These are phyloP conservation scores for Pinguiococcus pyrenoidosus DNA, from an alignment of 108 stramenopile genomes.

Conservation along the genomic window DNA sequence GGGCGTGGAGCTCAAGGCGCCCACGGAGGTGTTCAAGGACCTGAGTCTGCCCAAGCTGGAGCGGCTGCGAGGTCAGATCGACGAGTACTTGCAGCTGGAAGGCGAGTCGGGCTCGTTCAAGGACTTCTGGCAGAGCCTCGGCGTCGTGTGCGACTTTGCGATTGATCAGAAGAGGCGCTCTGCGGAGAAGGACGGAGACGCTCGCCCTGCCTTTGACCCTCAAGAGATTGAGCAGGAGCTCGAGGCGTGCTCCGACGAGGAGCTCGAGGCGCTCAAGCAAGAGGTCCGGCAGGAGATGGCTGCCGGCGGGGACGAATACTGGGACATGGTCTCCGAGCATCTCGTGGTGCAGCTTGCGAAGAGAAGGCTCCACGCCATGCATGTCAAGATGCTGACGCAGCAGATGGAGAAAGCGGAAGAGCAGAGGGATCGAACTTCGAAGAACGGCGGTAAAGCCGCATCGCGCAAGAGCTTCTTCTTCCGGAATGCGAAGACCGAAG, in stretches of 20 bases:
- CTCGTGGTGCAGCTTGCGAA: conserved; percentile 66
- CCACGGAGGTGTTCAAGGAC: conserved; percentile 36
- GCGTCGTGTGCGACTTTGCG: conserved; percentile 25
- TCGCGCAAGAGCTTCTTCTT: conserved; percentile 6
- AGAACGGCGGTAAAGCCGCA: no score
- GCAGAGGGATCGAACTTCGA: conserved; percentile 49
- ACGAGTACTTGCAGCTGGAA: conserved; percentile 40
- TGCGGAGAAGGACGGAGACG: no score
- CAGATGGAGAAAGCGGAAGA: conserved; percentile 74
- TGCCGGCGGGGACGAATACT: conserved; percentile 59
- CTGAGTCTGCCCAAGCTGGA: conserved; percentile 67
- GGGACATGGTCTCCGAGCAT: conserved; percentile 64
- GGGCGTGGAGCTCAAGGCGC: conserved; percentile 28
- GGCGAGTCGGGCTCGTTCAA: conserved; percentile 1
- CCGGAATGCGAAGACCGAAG: background rate
- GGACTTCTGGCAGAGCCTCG: conserved; percentile 26
- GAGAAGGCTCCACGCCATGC: conserved; percentile 59
- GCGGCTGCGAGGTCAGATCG: conserved; percentile 62
- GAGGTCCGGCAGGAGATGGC: conserved; percentile 30
- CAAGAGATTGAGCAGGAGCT: conserved; percentile 62
- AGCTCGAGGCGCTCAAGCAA: conserved; percentile 63
- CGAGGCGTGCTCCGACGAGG: conserved; percentile 24
- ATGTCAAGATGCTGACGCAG: conserved; percentile 74
- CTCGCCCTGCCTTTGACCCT: no score
- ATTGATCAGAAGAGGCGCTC: no score